Percentiles rank a stretch among this genome's conserved stretches.
phyloP scores from a whole-genome alignment of 208 protist species.

The Zelonia costaricensis region DNA sequence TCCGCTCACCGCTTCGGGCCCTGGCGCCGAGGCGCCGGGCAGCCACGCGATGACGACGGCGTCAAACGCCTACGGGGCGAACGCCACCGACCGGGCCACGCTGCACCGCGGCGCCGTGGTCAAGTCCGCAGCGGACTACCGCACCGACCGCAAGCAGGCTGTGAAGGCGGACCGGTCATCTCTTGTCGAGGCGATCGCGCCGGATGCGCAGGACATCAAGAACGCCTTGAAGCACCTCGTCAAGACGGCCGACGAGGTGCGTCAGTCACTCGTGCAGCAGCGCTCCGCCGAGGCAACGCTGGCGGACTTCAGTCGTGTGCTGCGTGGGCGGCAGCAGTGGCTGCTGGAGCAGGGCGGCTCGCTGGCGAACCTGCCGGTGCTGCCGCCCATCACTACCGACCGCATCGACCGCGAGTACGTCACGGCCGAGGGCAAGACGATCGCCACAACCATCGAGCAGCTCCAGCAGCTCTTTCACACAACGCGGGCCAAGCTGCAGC shows the following conservation, averaged over 20 bases:
- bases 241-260: conserved; percentile 32
- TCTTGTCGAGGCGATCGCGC: conserved; percentile 29
- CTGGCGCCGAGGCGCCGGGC: too few relatives aligned
- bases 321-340: conserved; percentile 54
- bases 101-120: conserved; percentile 31
- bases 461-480: conserved; percentile 33
- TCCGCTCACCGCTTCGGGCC: neutral
- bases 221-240: conserved; percentile 30
- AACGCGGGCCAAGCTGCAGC: neutral
- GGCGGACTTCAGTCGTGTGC: conserved; percentile 67
- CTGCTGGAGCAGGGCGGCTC: conserved; percentile 32
- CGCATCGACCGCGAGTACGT: conserved; percentile 58
- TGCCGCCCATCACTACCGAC: conserved; percentile 42
- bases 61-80: neutral
- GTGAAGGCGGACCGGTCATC: conserved; percentile 31
- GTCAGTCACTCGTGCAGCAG: conserved; percentile 34
- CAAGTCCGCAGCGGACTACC: conserved; percentile 17
- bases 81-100: conserved; percentile 18
- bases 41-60: neutral
- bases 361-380: conserved; percentile 20
- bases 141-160: conserved; percentile 28
- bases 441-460: conserved; percentile 59
- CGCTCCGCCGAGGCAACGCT: conserved; percentile 49
- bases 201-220: conserved; percentile 36
- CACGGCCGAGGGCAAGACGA: conserved; percentile 67